A percentile compares a stretch with the other conserved stretches of the same genome.
Evolutionary conservation across 139 green algal genomes (phyloP).

Genomic region (Picochlorum costavermella): DNA sequence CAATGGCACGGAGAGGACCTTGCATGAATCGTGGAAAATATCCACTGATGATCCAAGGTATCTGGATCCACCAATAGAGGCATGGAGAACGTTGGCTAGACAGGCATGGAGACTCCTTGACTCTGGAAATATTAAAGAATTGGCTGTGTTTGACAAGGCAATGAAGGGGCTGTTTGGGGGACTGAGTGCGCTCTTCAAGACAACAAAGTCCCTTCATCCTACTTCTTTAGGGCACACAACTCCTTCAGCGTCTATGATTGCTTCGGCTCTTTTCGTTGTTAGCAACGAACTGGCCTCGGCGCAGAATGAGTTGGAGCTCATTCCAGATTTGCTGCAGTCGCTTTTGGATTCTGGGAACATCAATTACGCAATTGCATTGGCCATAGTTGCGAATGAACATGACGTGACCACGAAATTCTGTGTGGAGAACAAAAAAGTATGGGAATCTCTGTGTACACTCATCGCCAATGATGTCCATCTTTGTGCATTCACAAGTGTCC

Average conservation of each 20-base stretch:
- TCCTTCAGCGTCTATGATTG: constrained; percentile 9
- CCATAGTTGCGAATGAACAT: constrained; percentile 48
- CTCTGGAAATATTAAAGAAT: constrained; percentile 11
- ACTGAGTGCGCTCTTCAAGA: constrained; percentile 24
- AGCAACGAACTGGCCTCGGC: constrained; percentile 25
- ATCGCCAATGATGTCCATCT: constrained; percentile 30
- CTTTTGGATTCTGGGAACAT: constrained; percentile 25
- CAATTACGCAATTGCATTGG: constrained; percentile 38
- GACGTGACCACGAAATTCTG: constrained; percentile 20
- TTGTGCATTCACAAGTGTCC: constrained; percentile 5
- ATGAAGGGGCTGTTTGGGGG: constrained; percentile 12
- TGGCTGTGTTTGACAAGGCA: constrained; percentile 10
- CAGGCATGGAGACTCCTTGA: constrained; percentile 49
- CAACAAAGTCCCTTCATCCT: not conserved
- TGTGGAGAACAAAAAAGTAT: constrained; percentile 19
- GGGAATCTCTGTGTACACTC: constrained; percentile 18
- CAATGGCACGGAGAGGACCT: no score
- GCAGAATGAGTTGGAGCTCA: constrained; percentile 16
- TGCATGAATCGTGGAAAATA: no score
- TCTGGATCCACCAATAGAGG: not conserved
- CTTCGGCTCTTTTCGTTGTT: constrained; percentile 26
- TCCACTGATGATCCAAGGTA: not conserved
- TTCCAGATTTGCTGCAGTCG: constrained; percentile 25
- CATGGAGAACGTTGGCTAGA: constrained; percentile 36
- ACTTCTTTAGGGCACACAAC: not conserved